These are phyloP conservation scores for Biscutella laevigata DNA, from an alignment of 441 rosid species.

Conservation along the genomic window DNA sequence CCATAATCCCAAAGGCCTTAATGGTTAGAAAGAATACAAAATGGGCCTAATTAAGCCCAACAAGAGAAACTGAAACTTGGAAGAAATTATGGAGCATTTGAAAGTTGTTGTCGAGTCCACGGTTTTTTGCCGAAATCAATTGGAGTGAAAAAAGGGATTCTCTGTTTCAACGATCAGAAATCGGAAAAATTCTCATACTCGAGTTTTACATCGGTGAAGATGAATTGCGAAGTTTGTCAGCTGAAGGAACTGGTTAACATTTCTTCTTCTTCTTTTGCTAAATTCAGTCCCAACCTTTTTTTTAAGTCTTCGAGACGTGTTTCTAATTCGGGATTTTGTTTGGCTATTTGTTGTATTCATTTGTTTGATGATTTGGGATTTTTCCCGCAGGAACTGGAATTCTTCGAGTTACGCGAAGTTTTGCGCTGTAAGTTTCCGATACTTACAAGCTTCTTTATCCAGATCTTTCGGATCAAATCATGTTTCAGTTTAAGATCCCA, in stretches of 20 bases:
- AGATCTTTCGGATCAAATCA: neutral
- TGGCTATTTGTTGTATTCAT: neutral
- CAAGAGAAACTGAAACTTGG: neutral
- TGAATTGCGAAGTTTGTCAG: constrained; percentile 97
- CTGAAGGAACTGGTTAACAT: constrained; percentile 77
- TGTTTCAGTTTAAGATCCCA: constrained; percentile 3
- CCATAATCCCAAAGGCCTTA: too few species aligned
- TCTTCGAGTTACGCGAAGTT: constrained; percentile 77
- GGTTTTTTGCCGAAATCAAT: neutral
- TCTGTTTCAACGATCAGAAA: constrained; percentile 10
- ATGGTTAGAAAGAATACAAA: too few species aligned
- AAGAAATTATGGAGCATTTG: neutral
- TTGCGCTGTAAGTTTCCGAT: constrained; percentile 53
- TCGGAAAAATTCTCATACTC: neutral
- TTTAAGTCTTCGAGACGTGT: neutral
- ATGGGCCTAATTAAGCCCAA: constrained; percentile 4
- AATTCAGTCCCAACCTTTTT: neutral
- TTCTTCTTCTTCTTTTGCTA: neutral
- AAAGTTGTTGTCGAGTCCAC: neutral
- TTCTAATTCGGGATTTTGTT: neutral
- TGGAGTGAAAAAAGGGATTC: neutral
- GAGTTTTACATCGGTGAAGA: constrained; percentile 16
- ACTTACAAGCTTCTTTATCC: neutral
- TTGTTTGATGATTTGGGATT: neutral
- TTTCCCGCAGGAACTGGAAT: constrained; percentile 61